Percentiles rank a stretch among this genome's conserved stretches.
Evolutionary conservation across 177 flowering plant genomes (phyloP).

Genomic region (Vitis hybrid): DNA sequence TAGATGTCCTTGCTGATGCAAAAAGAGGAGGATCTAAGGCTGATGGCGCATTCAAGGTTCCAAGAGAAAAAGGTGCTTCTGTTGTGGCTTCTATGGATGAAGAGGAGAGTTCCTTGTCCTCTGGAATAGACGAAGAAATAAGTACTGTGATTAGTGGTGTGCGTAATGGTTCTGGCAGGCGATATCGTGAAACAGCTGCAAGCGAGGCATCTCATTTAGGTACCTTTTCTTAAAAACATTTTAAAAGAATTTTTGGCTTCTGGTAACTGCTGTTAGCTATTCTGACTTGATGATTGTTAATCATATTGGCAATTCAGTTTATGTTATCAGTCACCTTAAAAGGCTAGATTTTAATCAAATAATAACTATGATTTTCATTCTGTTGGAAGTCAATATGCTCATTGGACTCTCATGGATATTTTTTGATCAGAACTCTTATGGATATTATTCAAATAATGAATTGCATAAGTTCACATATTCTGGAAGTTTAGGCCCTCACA

Average conservation of each 20-base stretch:
- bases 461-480: neutral
- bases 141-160: constrained; percentile 9
- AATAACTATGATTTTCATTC: neutral
- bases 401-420: neutral
- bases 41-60: constrained; percentile 65
- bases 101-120: constrained; percentile 41
- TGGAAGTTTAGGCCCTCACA: neutral
- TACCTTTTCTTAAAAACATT: constrained; percentile 11
- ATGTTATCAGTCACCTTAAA: neutral
- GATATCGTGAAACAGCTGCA: constrained; percentile 55
- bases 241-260: no score
- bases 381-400: neutral
- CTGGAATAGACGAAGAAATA: constrained; percentile 44
- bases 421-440: neutral
- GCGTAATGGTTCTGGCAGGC: constrained; percentile 36
- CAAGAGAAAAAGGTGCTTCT: constrained; percentile 50
- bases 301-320: neutral
- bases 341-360: no score
- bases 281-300: neutral
- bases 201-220: constrained; percentile 42
- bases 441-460: neutral
- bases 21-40: constrained; percentile 51
- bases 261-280: neutral
- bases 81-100: constrained; percentile 58
- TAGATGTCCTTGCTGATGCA: constrained; percentile 66